Percentiles rank a stretch among this genome's conserved stretches.
These are phyloP conservation scores for Rhodomyrtus tomentosa DNA, from an alignment of 345 rosid genomes.

Conservation along the genomic window DNA sequence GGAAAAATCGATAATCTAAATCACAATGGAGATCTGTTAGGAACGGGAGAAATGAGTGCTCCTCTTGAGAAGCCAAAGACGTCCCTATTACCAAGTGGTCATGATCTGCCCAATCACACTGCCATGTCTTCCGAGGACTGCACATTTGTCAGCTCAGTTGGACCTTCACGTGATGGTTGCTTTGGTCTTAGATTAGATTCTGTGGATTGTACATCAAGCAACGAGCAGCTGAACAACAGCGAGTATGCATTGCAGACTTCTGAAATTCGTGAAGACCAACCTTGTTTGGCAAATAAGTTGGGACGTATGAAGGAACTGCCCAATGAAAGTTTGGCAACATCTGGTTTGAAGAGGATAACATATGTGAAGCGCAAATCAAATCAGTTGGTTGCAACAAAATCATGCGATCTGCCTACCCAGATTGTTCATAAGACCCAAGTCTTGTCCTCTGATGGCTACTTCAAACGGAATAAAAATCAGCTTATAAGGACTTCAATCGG, in stretches of 20 bases:
- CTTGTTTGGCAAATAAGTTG: conserved; percentile 18
- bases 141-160: conserved; percentile 23
- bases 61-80: conserved; percentile 42
- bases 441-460: conserved; percentile 50
- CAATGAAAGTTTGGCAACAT: conserved; percentile 21
- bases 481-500: conserved; percentile 58
- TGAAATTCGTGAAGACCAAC: conserved; percentile 23
- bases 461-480: conserved; percentile 78
- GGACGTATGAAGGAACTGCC: conserved; percentile 25
- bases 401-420: conserved; percentile 7
- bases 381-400: conserved; percentile 69
- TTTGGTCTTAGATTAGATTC: conserved; percentile 30
- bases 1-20: conserved; percentile 19
- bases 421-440: conserved; percentile 22
- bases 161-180: conserved; percentile 20
- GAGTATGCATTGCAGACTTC: conserved; percentile 25
- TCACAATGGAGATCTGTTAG: conserved; percentile 17
- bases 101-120: conserved; percentile 24
- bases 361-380: conserved; percentile 74
- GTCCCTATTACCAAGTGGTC: conserved; percentile 30
- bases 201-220: conserved; percentile 24
- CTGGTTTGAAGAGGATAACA: conserved; percentile 32
- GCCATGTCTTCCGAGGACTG: conserved; percentile 19
- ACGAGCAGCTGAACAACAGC: conserved; percentile 20
- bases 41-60: conserved; percentile 21